Base-by-base conservation (phyloP, 768 basidiomycete species). In the Chalciporus piperatus region DNA sequence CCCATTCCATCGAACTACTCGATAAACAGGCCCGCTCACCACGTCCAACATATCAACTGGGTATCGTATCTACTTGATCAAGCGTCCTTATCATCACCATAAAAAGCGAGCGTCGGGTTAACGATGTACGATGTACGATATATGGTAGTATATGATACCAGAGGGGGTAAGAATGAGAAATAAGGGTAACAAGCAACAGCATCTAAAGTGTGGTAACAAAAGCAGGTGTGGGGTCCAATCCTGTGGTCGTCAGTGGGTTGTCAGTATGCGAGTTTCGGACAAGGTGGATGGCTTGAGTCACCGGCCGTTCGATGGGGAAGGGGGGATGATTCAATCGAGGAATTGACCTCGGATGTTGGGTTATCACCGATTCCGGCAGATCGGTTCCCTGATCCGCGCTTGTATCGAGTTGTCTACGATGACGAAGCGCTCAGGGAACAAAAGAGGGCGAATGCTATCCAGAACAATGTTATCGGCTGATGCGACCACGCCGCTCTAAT, bases 401-500 rank as follows among this genome's bases (percentile, higher is more conserved):
- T 2, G n/a, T 16, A 37, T n/a, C 16, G 14, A n/a, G n/a, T 32
- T 10, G 16, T 27, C 45, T 64, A 66, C 30, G 55, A 27, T 37
- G 37, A 56, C 25, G 51, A 62, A 10, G 45, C 25, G 17, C 60
- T 19, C 38, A 37, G 19, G 10, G 43, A 37, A 39, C 48, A 65
- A 12, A 30, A 38, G 17, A 65, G 50, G 27, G 52, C 23, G 32
- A 67, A 25, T n/a, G 49, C 13, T 12, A 41, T 47, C 65, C 62
- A 61, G 45, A 30, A 40, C 14, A 43, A 23, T 7, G 33, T 17
- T 11, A 23, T 47, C 19, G 58, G 56, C 19, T 45, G 44, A 51
- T 44, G n/a, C 35, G 58, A 54, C 46, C 35, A 50, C 28, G 16
- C 37, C 17, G 61, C 64, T 25, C 65, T 65, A 27, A 48, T 11